Evolutionary conservation across 1,284 basidiomycete genomes (phyloP), one percentile per base, ranked within the genome.

Genomic region (Pterula multifida): DNA sequence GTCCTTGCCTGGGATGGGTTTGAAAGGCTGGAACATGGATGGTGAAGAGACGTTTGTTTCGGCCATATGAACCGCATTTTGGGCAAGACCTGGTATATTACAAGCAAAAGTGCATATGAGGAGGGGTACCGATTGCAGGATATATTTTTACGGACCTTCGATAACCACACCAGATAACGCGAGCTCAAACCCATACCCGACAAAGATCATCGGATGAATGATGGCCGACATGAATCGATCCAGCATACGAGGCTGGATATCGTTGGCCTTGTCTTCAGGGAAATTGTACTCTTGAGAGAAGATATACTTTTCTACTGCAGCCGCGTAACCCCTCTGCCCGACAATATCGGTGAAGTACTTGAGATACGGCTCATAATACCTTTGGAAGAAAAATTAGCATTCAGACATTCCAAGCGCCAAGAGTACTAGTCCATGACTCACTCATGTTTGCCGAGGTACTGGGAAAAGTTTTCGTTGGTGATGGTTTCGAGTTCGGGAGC

Each of bases 181-280:
- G 48, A 64, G 65, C 49, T 66, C 62, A 9, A 49, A 3, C 1
- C 65, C 63, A 9, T 66, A 51, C 2, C 62, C 63, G 15, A 42
- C 47, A 12, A 66, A 62, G 28, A 65, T 64, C 25, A 65, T 39
- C 21, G 62, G 45, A 36, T 65, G 62, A 9, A 60, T 0, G 12
- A 65, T 15, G 1, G 51, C 55, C 0, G 48, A 32, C 21, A 35
- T 22, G 13, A 63, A 28, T 15, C 61, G 63, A 3, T 19, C 45
- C 42, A 61, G 19, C 39, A 42, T 56, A 63, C 56, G 19, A 6
- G 45, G 45, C 4, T 6, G 9, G 9, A 24, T 25, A 3, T 13
- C 12, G 11, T n/a, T 25, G 9, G 45, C 15, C 13, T 25, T 23
- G 9, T 6, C 39, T 6, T 6, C 6, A 19, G 39, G 39, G 19